Evolutionary conservation across 768 basidiomycete species (phyloP).

Genomic region (Tulasnella sp.): DNA sequence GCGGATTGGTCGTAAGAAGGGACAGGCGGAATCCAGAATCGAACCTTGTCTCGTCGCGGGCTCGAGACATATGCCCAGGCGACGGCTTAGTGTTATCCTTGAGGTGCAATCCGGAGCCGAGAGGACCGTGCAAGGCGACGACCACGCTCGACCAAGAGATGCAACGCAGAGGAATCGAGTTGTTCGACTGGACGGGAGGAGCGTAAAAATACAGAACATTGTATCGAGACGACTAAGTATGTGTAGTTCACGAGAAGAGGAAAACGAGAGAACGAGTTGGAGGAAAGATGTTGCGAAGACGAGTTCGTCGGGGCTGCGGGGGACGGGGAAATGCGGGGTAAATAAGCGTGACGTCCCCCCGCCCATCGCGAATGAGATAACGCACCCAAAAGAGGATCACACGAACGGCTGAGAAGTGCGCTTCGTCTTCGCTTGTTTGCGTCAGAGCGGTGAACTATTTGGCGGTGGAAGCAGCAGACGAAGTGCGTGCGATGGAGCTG

Average conservation of each 20-base stretch:
- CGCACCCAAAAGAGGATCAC: background rate
- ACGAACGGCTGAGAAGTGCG: background rate
- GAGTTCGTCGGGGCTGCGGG: background rate
- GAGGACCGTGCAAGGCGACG: too few species aligned
- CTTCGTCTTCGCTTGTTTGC: background rate
- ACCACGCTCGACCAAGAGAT: too few species aligned
- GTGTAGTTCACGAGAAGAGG: too few species aligned
- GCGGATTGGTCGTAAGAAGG: background rate
- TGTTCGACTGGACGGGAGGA: too few species aligned
- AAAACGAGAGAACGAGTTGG: background rate
- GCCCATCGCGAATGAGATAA: background rate
- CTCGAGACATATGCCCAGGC: background rate
- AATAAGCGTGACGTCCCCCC: background rate
- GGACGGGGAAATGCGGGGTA: background rate
- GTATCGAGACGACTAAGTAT: too few species aligned
- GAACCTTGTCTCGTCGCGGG: background rate
- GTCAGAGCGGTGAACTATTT: background rate
- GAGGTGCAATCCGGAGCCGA: too few species aligned
- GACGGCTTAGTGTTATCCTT: background rate
- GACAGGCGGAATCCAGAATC: background rate
- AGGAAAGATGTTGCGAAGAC: background rate
- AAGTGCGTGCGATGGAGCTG: conserved; percentile 14
- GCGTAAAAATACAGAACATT: too few species aligned
- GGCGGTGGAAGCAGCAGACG: background rate
- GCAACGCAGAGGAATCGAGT: too few species aligned